phyloP scores from a whole-genome alignment of 177 flowering plant genomes.

The Telopea speciosissima region DNA sequence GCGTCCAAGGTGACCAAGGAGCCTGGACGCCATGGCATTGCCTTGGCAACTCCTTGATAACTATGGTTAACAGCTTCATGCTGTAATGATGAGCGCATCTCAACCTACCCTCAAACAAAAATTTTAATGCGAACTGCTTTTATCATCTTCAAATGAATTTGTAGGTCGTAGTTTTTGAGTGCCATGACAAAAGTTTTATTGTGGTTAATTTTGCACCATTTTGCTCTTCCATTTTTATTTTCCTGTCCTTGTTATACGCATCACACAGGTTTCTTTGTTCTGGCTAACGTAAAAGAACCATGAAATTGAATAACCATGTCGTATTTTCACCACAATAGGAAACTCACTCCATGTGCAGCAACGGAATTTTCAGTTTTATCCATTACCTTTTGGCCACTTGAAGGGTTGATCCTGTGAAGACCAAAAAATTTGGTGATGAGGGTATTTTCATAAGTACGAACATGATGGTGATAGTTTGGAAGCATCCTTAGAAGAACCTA shows the following conservation, averaged over 20 bases:
- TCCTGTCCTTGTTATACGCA: neutral
- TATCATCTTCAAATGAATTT: no score
- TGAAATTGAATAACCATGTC: neutral
- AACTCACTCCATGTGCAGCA: neutral
- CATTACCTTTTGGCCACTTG: slow-evolving; percentile 94
- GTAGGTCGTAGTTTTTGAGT: no score
- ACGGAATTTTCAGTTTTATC: neutral
- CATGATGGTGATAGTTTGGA: slow-evolving; percentile 83
- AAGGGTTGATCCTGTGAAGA: slow-evolving; percentile 93
- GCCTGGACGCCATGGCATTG: no score
- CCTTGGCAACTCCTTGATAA: no score
- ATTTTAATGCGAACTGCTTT: no score
- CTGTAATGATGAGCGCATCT: no score
- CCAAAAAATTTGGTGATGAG: slow-evolving; percentile 98
- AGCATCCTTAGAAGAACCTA: slow-evolving; percentile 96
- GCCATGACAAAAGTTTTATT: no score
- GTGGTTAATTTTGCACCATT: neutral
- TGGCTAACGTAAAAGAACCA: neutral
- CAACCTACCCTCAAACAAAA: neutral
- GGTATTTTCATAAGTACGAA: slow-evolving; percentile 76
- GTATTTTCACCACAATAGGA: slow-evolving; percentile 1
- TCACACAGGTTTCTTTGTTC: neutral
- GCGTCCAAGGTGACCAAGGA: no score
- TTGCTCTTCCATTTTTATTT: neutral
- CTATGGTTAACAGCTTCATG: no score